Percentiles rank a stretch among this genome's conserved stretches.
These are phyloP conservation scores for Keithomyces neogunnii DNA, from an alignment of 2,329 filamentous ascomycete species.

Conservation along the genomic window DNA sequence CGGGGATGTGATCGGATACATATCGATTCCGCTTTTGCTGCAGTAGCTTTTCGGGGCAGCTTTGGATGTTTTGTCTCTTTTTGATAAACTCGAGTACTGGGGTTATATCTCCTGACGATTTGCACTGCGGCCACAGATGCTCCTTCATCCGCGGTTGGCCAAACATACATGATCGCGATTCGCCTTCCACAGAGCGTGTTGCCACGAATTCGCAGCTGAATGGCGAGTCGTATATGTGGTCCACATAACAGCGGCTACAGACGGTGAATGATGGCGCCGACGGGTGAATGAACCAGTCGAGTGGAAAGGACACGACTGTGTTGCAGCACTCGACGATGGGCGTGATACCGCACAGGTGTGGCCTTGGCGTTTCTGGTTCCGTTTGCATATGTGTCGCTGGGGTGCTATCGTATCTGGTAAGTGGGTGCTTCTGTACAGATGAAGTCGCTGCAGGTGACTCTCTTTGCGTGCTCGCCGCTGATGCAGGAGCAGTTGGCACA, in stretches of 20 bases:
- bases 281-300: slow-evolving; percentile 30
- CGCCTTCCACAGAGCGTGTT: slow-evolving; percentile 13
- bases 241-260: slow-evolving; percentile 30
- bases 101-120: slow-evolving; percentile 18
- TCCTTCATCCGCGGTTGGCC: slow-evolving; percentile 22
- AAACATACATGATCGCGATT: slow-evolving; percentile 26
- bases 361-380: slow-evolving; percentile 7
- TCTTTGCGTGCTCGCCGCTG: no score
- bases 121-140: slow-evolving; percentile 20
- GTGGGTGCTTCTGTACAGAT: no score
- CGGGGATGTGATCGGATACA: slow-evolving; percentile 20
- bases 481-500: no score
- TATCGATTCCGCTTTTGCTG: slow-evolving; percentile 22
- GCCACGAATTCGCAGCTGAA: slow-evolving; percentile 20
- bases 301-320: slow-evolving; percentile 13
- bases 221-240: slow-evolving; percentile 23
- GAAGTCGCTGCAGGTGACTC: no score
- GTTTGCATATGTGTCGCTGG: no score
- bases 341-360: slow-evolving; percentile 11
- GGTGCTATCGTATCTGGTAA: no score
- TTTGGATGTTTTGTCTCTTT: slow-evolving; percentile 11
- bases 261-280: slow-evolving; percentile 22
- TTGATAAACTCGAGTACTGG: slow-evolving; percentile 20
- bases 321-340: slow-evolving; percentile 21
- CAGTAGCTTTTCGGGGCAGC: slow-evolving; percentile 10